These are phyloP conservation scores for Urtica urens DNA, from an alignment of 306 rosid species.

Conservation along the genomic window DNA sequence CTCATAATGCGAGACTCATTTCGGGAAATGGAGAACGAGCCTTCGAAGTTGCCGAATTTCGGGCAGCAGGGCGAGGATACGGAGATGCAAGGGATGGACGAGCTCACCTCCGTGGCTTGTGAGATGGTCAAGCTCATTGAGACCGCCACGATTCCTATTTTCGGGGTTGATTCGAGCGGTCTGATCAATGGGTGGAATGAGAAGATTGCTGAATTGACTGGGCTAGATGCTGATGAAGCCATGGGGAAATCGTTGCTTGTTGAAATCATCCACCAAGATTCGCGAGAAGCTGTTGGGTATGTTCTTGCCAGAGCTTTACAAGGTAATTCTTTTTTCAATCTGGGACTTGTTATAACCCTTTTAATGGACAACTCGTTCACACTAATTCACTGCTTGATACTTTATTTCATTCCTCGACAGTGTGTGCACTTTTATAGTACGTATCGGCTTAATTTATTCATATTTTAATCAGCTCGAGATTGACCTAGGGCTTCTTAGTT, in stretches of 20 bases:
- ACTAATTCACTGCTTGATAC: no score
- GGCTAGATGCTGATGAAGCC: slow-evolving; percentile 39
- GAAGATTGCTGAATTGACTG: slow-evolving; percentile 55
- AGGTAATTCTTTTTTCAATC: slow-evolving; percentile 38
- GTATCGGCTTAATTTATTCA: no score
- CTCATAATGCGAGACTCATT: slow-evolving; percentile 62
- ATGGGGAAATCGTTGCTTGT: slow-evolving; percentile 58
- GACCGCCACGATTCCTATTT: slow-evolving; percentile 74
- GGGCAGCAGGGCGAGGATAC: slow-evolving; percentile 22
- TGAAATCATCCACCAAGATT: slow-evolving; percentile 49
- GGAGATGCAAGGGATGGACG: slow-evolving; percentile 29
- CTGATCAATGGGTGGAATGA: slow-evolving; percentile 75
- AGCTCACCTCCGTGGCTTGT: slow-evolving; percentile 58
- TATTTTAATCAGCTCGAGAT: no score
- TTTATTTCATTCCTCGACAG: no score
- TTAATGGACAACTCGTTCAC: no score
- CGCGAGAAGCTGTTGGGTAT: slow-evolving; percentile 29
- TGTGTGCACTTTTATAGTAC: no score
- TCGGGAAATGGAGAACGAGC: slow-evolving; percentile 22
- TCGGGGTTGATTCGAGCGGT: slow-evolving; percentile 61
- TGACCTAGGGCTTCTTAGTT: no score
- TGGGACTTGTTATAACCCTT: no score
- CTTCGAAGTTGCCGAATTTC: slow-evolving; percentile 21
- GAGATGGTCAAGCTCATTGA: slow-evolving; percentile 87
- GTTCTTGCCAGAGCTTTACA: slow-evolving; percentile 41